phyloP scores from a whole-genome alignment of 2,329 filamentous ascomycete species.

The Pseudogymnoascus sp. region DNA sequence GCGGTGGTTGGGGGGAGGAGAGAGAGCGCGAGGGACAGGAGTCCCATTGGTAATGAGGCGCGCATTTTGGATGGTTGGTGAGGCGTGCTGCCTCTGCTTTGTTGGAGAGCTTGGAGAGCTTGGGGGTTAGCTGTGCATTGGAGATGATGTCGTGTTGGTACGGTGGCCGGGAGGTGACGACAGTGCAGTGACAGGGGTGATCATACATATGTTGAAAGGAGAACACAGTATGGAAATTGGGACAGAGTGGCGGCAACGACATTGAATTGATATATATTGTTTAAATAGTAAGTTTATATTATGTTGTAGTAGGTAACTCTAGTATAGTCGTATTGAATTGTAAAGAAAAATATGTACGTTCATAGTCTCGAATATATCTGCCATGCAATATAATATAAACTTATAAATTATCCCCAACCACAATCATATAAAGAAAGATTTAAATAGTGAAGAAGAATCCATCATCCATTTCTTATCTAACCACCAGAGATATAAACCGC shows the following conservation, averaged over 20 bases:
- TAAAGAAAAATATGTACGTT: neutral
- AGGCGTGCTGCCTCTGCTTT: constrained; percentile 1
- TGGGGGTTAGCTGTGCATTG: constrained; percentile 4
- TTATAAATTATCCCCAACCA: neutral
- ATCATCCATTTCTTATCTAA: constrained; percentile 3
- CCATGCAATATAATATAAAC: neutral
- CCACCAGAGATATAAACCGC: neutral
- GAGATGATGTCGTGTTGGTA: constrained; percentile 4
- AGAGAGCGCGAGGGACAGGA: constrained; percentile 21
- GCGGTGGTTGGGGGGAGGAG: constrained; percentile 37
- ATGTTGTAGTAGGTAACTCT: neutral
- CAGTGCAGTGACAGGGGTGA: neutral
- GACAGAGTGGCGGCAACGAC: neutral
- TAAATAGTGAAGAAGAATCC: neutral
- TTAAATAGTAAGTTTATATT: neutral
- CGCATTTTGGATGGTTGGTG: neutral
- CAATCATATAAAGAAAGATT: neutral
- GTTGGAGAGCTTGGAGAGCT: neutral
- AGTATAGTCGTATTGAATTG: neutral
- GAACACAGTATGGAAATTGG: neutral
- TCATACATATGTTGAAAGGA: neutral
- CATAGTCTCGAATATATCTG: neutral
- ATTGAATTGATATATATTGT: neutral
- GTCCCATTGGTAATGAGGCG: constrained; percentile 19
- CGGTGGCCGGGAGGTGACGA: neutral